Conservation (phyloP, 768 basidiomycete genomes). For the Phanerochaete sordida region DNA sequence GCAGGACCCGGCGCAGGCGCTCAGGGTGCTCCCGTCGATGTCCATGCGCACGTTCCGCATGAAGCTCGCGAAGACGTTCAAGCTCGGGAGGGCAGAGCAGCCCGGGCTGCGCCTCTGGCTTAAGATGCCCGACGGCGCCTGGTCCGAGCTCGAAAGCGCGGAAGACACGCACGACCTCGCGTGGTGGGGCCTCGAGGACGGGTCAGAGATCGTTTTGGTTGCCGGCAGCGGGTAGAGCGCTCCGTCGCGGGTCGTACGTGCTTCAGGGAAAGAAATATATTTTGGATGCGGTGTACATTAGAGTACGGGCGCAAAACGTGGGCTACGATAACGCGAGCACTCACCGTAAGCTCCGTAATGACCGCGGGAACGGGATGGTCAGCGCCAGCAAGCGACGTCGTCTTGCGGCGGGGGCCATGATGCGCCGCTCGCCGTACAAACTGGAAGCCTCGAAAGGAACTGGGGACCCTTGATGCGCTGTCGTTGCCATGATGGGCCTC, state of each 20-base stretch:
- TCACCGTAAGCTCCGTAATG: neutral
- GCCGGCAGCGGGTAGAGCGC: neutral
- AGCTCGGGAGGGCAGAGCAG: constrained; percentile 26
- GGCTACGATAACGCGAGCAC: neutral
- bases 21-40: constrained; percentile 70
- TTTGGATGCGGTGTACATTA: neutral
- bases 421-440: too few species aligned
- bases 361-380: neutral
- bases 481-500: neutral
- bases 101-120: constrained; percentile 50
- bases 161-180: constrained; percentile 52
- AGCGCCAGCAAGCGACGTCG: neutral
- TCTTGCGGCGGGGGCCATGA: too few species aligned
- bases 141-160: constrained; percentile 43
- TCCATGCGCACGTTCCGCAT: constrained; percentile 57
- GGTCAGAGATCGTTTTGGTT: constrained; percentile 29
- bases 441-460: neutral
- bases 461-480: neutral
- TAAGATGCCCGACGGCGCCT: constrained; percentile 44
- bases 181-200: constrained; percentile 72
- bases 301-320: neutral
- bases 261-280: neutral
- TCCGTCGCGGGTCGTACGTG: neutral
- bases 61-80: constrained; percentile 55
- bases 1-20: constrained; percentile 5